Evolutionary conservation across 495 filamentous ascomycete species (phyloP).

Genomic region (Podospora fimiseda): DNA sequence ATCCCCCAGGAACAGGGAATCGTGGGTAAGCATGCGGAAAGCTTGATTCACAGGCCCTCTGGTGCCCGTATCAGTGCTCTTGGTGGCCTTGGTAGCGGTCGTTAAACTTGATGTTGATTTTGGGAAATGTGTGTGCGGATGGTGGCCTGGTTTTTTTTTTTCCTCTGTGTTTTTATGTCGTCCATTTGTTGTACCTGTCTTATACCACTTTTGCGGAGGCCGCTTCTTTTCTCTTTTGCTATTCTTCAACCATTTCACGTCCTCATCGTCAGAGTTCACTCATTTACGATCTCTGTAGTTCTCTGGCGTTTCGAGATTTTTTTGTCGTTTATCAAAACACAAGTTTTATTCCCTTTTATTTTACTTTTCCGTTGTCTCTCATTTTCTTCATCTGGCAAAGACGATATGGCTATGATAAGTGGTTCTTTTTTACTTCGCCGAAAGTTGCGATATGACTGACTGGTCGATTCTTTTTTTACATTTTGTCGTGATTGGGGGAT

Average conservation of each 20-base stretch:
- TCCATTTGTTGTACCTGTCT: not conserved
- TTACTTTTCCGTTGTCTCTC: not conserved
- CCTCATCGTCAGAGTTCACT: not conserved
- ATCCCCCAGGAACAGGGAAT: slow-evolving; percentile 36
- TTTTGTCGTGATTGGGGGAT: no score
- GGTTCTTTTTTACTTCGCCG: not conserved
- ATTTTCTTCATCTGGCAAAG: not conserved
- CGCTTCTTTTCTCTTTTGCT: not conserved
- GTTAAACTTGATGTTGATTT: not conserved
- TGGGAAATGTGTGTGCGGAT: not conserved
- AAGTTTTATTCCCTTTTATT: not conserved
- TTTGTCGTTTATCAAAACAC: no score
- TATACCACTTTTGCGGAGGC: slow-evolving; percentile 1
- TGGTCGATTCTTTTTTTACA: no score
- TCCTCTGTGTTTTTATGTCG: not conserved
- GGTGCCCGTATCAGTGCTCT: slow-evolving; percentile 54
- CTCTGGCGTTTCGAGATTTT: not conserved
- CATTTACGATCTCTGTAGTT: no score
- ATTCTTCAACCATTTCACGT: not conserved
- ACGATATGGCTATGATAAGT: not conserved
- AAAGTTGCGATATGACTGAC: no score
- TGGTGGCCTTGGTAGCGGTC: slow-evolving; percentile 37
- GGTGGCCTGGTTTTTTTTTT: not conserved
- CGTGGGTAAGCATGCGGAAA: slow-evolving; percentile 42
- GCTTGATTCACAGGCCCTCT: slow-evolving; percentile 49